A percentile compares a stretch with the other conserved stretches of the same genome.
phyloP scores from a whole-genome alignment of 805 yeast species.

The Nematodospora valgi region DNA sequence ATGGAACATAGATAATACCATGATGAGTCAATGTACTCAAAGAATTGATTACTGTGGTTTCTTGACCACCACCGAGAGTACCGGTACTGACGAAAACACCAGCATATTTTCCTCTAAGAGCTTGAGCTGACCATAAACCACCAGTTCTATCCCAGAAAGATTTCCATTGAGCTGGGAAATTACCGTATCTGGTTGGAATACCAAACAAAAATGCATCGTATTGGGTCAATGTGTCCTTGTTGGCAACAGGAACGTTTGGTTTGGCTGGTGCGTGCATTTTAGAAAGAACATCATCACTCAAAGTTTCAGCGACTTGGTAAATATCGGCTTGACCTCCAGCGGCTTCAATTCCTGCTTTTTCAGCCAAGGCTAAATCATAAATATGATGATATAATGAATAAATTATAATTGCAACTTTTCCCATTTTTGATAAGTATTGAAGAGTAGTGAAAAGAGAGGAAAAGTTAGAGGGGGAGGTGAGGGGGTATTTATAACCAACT shows the following conservation, averaged over 20 bases:
- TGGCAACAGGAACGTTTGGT: conserved; percentile 54
- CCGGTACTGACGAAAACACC: conserved; percentile 74
- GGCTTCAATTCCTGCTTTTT: conserved; percentile 62
- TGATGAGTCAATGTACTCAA: conserved; percentile 70
- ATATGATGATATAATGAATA: conserved; percentile 83
- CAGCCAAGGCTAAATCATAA: conserved; percentile 60
- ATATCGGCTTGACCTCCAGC: conserved; percentile 70
- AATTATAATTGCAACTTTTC: conserved; percentile 40
- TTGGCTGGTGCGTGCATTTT: conserved; percentile 59
- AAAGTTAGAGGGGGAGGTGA: not conserved
- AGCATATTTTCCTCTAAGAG: conserved; percentile 68
- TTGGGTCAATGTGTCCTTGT: conserved; percentile 50
- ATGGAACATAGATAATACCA: conserved; percentile 76
- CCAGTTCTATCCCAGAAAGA: conserved; percentile 79
- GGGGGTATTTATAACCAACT: too few species aligned
- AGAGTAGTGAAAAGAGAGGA: not conserved
- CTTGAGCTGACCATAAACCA: conserved; percentile 66
- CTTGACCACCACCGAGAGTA: conserved; percentile 81
- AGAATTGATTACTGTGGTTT: conserved; percentile 61
- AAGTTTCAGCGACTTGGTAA: conserved; percentile 74
- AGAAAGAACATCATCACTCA: conserved; percentile 54
- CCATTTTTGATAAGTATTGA: conserved; percentile 23
- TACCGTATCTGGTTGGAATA: conserved; percentile 83
- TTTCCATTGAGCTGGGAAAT: conserved; percentile 72
- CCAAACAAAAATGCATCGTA: conserved; percentile 86